These are phyloP conservation scores for Canna indica DNA, from an alignment of 176 grass and related monocot genomes.

Conservation along the genomic window DNA sequence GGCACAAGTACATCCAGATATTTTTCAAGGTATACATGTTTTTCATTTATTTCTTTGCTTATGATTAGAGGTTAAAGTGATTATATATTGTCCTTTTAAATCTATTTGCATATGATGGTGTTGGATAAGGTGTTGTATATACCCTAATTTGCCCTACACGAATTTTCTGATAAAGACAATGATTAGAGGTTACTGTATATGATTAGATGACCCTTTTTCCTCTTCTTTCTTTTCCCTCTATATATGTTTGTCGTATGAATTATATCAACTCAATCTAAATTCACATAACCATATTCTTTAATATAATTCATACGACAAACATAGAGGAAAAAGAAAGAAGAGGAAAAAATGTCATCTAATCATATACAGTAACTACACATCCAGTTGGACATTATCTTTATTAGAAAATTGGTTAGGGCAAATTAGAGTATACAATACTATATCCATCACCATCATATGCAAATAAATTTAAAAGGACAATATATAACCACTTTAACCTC, in stretches of 20 bases:
- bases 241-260: not conserved
- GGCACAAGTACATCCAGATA: conserved; percentile 26
- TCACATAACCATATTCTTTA: too few species aligned
- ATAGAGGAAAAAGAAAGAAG: not conserved
- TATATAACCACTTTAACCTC: conserved; percentile 7
- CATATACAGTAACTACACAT: too few species aligned
- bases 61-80: conserved; percentile 5
- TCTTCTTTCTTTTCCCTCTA: not conserved
- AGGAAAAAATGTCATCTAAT: not conserved
- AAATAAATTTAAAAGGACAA: conserved; percentile 25
- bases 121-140: too few species aligned
- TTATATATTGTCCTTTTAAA: too few species aligned
- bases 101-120: conserved; percentile 25
- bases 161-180: too few species aligned
- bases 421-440: too few species aligned
- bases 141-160: too few species aligned
- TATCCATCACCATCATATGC: conserved; percentile 23
- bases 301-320: not conserved
- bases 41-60: conserved; percentile 19
- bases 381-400: too few species aligned
- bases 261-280: too few species aligned
- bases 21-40: conserved; percentile 52
- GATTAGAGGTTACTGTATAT: too few species aligned
- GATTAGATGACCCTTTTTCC: not conserved
- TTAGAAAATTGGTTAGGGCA: too few species aligned